phyloP scores from a whole-genome alignment of 441 rosid species.

The Bruguiera hainesii region DNA sequence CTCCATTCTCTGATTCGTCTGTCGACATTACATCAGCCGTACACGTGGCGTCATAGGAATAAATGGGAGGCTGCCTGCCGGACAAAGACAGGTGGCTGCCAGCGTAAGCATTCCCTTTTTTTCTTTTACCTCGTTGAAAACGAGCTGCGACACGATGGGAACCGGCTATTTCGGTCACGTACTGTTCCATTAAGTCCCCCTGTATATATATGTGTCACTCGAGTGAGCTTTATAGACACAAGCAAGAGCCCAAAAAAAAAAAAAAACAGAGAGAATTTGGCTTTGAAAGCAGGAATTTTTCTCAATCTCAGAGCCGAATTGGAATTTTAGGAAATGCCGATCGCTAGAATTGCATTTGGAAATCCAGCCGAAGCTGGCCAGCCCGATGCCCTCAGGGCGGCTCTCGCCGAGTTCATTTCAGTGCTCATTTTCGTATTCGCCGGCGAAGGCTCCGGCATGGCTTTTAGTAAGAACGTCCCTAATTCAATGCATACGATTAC shows the following conservation, averaged over 20 bases:
- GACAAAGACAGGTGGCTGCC: conserved; percentile 28
- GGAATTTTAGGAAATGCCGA: conserved; percentile 42
- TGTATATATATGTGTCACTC: conserved; percentile 24
- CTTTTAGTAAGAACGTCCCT: conserved; percentile 36
- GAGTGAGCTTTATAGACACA: not conserved
- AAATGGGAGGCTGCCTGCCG: conserved; percentile 34
- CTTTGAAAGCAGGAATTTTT: no score
- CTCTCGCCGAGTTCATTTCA: conserved; percentile 78
- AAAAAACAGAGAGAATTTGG: no score
- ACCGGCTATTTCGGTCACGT: conserved; percentile 23
- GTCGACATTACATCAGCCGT: conserved; percentile 21
- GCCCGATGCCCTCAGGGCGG: conserved; percentile 66
- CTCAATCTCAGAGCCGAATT: not conserved
- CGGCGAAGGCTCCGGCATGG: conserved; percentile 89
- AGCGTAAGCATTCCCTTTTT: not conserved
- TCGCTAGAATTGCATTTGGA: conserved; percentile 68
- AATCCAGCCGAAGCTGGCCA: conserved; percentile 54
- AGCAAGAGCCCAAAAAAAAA: not conserved
- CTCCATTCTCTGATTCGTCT: conserved; percentile 23
- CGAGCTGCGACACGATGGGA: conserved; percentile 9
- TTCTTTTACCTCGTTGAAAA: conserved; percentile 12
- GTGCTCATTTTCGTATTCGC: conserved; percentile 78
- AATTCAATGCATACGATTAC: no score
- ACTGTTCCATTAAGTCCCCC: conserved; percentile 10
- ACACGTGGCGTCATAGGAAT: conserved; percentile 32